Evolutionary conservation across 2,329 filamentous ascomycete species (phyloP).

Genomic region (Fusarium mexicanum): DNA sequence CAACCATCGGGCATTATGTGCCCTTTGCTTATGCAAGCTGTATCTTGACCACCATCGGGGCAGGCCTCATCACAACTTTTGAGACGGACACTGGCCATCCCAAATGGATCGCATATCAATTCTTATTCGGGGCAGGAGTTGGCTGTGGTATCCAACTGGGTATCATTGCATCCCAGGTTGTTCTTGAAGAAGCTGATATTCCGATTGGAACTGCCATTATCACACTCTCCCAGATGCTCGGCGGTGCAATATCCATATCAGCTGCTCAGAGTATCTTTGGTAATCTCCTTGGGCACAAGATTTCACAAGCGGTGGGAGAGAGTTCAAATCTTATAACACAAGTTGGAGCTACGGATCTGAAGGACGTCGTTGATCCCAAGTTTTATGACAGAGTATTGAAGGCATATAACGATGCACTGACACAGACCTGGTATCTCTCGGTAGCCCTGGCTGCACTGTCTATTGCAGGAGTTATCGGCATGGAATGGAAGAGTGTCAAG

Average conservation of each 20-base stretch:
- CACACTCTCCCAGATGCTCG: neutral
- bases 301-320: neutral
- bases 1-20: neutral
- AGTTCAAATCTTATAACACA: neutral
- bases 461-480: too few relatives aligned
- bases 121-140: constrained; percentile 56
- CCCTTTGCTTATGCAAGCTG: neutral
- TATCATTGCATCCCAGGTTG: constrained; percentile 55
- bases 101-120: constrained; percentile 61
- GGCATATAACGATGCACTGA: neutral
- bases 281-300: neutral
- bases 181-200: neutral
- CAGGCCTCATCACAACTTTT: constrained; percentile 53
- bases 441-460: too few relatives aligned
- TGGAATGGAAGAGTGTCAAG: too few relatives aligned
- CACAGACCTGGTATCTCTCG: too few relatives aligned
- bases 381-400: neutral
- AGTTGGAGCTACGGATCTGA: neutral
- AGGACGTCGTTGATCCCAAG: neutral
- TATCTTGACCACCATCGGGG: constrained; percentile 45
- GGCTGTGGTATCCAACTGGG: constrained; percentile 57
- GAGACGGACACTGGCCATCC: constrained; percentile 48
- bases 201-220: neutral
- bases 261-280: neutral
- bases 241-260: neutral